Evolutionary conservation across 208 protist genomes (phyloP), one percentile per base, ranked within the genome.

Genomic region (Acanthamoeba polyphaga): DNA sequence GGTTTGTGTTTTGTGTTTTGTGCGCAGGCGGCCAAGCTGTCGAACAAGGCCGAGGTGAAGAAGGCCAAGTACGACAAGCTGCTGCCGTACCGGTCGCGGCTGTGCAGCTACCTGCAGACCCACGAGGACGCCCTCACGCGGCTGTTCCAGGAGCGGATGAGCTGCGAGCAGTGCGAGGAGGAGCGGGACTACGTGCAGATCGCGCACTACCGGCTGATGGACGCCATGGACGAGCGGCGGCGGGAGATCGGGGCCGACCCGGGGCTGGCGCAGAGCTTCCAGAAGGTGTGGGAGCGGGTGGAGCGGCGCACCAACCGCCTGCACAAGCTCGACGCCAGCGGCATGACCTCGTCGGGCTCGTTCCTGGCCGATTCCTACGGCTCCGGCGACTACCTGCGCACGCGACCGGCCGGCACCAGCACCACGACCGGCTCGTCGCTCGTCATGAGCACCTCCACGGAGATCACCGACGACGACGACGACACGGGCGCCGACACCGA

Each of bases 221-320:
- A 78, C 34, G 70, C 70, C 29, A 12, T 78, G 12, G 70, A 78
- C 34, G 70, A 78, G 32, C 70, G 70, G 43, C 15, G 70, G 70
- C 8, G 70, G 5, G 70, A 78, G 70, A 78, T 78, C 7, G 70
- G 70, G 27, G 70, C 70, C 70, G 70, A 78, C 17, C 70, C 70
- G 17, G 70, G 4, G 27, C 3, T 78, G 17, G 70, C 70, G 34
- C 70, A 78, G 34, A 78, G n/a, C 70, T 78, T 78, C 19, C 19
- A 78, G 3, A 78, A 78, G 29, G 70, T 78, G 29, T 78, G 70
- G 70, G 70, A 78, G n/a, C 3, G 70, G 34, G 70, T 78, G 17
- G 70, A 78, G 27, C n/a, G 70, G 70, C 70, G 70, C 6, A 78
- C 70, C 70, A 78, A 43, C n/a, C 70, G 70, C 2, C 70, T 78